Conservation (phyloP, 139 green algal genomes). For the Chlorella sp. region DNA sequence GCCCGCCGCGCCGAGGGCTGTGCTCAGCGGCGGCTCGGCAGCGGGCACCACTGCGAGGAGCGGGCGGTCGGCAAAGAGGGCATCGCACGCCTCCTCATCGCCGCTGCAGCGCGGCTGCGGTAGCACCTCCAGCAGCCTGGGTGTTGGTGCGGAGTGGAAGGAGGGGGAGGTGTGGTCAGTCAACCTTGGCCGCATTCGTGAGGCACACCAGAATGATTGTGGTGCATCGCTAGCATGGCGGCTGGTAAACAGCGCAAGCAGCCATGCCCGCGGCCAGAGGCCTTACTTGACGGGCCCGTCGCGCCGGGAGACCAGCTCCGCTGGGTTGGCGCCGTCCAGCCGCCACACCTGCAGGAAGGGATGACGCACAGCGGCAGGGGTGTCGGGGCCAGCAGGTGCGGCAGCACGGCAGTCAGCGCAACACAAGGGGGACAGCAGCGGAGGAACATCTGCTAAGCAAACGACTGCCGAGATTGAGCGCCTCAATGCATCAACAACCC, state of each 20-base stretch:
- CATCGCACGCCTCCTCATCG: neutral
- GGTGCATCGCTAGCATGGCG: neutral
- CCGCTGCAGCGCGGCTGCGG: constrained; percentile 10
- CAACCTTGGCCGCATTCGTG: too few species aligned
- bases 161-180: neutral
- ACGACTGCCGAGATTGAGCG: neutral
- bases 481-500: neutral
- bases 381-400: neutral
- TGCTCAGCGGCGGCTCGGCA: neutral
- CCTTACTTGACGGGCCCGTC: constrained; percentile 47
- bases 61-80: neutral
- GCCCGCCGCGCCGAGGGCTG: neutral
- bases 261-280: too few species aligned
- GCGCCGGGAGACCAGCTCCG: constrained; percentile 45
- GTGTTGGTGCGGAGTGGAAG: neutral
- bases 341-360: constrained; percentile 28
- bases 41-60: constrained; percentile 21
- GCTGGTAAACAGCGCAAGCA: neutral
- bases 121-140: constrained; percentile 42
- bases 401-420: too few species aligned
- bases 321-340: constrained; percentile 30
- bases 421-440: neutral
- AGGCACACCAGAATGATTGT: too few species aligned
- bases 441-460: neutral
- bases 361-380: neutral